Percentiles rank a stretch among this genome's conserved stretches.
phyloP scores from a whole-genome alignment of 176 grass and related monocot species.

The barley (Hordeum vulgare) region MorexV3_pseudomolecules_assembly NC_058522.1:9580889-9581388 shows the following conservation, averaged over 20 bases:
- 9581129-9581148: neutral
- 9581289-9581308: neutral
- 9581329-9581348: neutral
- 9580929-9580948: too few species aligned
- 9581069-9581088: neutral
- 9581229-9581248: neutral
- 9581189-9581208: neutral
- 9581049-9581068: neutral
- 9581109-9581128: neutral
- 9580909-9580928: too few species aligned
- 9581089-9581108: neutral
- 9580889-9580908: too few species aligned
- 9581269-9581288: neutral
- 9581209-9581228: neutral
- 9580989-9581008: too few species aligned
- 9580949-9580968: too few species aligned
- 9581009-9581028: too few species aligned
- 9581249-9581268: conserved; percentile 6
- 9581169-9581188: neutral
- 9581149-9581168: neutral
- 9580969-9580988: too few species aligned
- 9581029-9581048: neutral
- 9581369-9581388: conserved; percentile 19
- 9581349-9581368: conserved; percentile 26
- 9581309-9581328: neutral